These are phyloP conservation scores for Heliamphora pulchella DNA, from an alignment of 179 eudicot species.

Conservation along the genomic window DNA sequence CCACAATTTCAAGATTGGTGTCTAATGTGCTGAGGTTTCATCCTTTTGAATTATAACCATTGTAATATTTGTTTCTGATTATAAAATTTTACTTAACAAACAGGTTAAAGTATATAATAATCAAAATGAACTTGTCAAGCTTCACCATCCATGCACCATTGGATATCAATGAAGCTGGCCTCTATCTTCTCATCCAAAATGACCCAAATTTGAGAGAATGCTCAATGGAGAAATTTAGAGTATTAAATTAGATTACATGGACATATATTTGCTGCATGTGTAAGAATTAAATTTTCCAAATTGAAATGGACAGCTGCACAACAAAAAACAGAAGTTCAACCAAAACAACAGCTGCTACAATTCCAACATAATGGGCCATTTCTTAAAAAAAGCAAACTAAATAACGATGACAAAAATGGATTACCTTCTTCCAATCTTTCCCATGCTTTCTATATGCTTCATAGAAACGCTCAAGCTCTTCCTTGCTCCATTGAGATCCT, in stretches of 20 bases:
- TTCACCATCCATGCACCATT: not conserved
- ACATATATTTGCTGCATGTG: not conserved
- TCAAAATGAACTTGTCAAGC: not conserved
- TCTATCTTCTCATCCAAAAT: not conserved
- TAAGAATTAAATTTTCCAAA: not conserved
- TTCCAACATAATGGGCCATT: not conserved
- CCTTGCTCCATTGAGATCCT: constrained; percentile 51
- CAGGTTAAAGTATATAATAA: not conserved
- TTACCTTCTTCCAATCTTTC: constrained; percentile 57
- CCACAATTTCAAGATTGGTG: not conserved
- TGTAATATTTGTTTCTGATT: not conserved
- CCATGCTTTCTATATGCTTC: constrained; percentile 48
- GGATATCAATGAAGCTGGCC: not conserved
- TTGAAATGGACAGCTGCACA: not conserved
- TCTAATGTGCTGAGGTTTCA: not conserved
- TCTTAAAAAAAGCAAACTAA: not conserved
- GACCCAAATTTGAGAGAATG: not conserved
- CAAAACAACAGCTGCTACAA: not conserved
- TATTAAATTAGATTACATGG: not conserved
- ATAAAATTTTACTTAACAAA: not conserved
- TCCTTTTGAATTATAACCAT: not conserved
- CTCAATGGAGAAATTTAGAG: not conserved
- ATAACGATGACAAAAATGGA: not conserved
- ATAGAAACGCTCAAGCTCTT: constrained; percentile 45
- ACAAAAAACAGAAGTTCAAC: not conserved